phyloP scores from a whole-genome alignment of 257 asterid genomes.

The Scutellaria galericulata region DNA sequence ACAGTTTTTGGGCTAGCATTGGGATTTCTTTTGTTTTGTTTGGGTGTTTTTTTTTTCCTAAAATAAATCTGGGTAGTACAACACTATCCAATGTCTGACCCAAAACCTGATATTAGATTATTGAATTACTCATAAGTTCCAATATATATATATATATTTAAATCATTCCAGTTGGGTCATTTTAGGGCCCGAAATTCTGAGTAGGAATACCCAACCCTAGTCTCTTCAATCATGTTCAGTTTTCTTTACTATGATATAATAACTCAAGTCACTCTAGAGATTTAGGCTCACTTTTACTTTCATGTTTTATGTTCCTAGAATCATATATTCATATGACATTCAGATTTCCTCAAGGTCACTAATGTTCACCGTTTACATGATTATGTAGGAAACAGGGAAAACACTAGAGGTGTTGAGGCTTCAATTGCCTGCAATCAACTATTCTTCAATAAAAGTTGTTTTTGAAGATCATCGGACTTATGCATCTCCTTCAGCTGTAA shows the following conservation, averaged over 20 bases:
- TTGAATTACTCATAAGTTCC: too few relatives aligned
- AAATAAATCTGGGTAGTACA: background rate
- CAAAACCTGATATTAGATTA: background rate
- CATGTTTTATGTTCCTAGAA: slow-evolving; percentile 4
- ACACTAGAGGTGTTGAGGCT: slow-evolving; percentile 81
- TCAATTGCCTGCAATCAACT: slow-evolving; percentile 82
- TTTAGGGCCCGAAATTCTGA: too few relatives aligned
- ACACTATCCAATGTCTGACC: background rate
- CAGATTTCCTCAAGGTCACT: slow-evolving; percentile 29
- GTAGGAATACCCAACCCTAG: too few relatives aligned
- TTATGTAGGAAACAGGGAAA: slow-evolving; percentile 84
- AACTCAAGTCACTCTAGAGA: slow-evolving; percentile 32
- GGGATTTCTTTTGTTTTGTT: background rate
- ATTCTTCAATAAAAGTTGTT: slow-evolving; percentile 63
- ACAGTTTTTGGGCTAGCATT: background rate
- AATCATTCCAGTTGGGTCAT: too few relatives aligned
- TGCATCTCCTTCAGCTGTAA: slow-evolving; percentile 88
- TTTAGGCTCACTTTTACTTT: background rate
- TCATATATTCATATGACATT: slow-evolving; percentile 18
- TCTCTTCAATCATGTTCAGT: background rate
- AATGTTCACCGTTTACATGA: slow-evolving; percentile 38
- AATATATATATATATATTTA: too few relatives aligned
- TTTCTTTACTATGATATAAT: slow-evolving; percentile 7
- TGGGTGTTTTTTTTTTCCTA: too few relatives aligned
- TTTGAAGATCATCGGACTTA: slow-evolving; percentile 96